Evolutionary conservation across 345 rosid genomes (phyloP).

Genomic region (Brassica cretica): DNA sequence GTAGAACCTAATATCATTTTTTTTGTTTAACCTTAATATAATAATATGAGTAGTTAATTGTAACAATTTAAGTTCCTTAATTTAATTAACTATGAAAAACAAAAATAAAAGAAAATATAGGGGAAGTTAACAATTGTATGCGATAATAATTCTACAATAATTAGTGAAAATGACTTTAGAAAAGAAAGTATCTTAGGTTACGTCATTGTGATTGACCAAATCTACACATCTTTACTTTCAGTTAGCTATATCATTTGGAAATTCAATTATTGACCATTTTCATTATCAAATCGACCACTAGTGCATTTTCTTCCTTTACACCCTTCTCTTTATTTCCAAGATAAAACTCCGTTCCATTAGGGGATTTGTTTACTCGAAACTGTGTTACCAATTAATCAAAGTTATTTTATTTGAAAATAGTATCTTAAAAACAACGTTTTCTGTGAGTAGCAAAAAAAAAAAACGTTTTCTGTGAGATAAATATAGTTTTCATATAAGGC

Average conservation of each 20-base stretch:
- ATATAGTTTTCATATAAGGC: background rate
- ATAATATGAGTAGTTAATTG: background rate
- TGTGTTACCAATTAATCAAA: background rate
- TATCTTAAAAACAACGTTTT: background rate
- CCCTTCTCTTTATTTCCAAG: constrained; percentile 1
- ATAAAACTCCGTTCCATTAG: constrained; percentile 11
- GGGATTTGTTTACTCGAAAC: constrained; percentile 17
- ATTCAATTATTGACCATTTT: constrained; percentile 32
- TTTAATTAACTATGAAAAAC: background rate
- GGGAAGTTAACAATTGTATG: constrained; percentile 13
- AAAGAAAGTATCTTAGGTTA: constrained; percentile 25
- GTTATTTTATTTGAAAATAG: background rate
- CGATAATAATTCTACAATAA: constrained; percentile 10
- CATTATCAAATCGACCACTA: constrained; percentile 27
- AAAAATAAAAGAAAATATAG: background rate
- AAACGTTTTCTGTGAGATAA: background rate
- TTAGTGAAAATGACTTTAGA: constrained; percentile 14
- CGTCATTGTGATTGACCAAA: constrained; percentile 25
- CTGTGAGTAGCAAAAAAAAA: background rate
- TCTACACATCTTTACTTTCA: constrained; percentile 9
- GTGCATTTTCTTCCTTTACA: constrained; percentile 14
- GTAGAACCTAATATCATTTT: constrained; percentile 15
- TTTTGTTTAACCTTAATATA: background rate
- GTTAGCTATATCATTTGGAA: constrained; percentile 6
- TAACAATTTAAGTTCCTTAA: background rate